Percentiles rank a stretch among this genome's conserved stretches.
phyloP scores from a whole-genome alignment of 331 rosid species.

The Quercus phellos region DNA sequence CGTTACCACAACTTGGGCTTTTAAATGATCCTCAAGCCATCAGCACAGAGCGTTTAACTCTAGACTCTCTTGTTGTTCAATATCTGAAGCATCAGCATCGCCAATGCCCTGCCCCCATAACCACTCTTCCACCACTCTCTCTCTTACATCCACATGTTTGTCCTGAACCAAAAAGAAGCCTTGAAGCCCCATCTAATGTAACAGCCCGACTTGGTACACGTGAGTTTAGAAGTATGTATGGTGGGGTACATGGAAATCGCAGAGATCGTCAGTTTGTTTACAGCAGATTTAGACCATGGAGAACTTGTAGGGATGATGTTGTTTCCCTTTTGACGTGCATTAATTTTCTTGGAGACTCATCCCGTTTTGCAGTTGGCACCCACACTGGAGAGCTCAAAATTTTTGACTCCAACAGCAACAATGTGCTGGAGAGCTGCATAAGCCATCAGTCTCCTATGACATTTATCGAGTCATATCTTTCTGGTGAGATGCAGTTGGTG shows the following conservation, averaged over 20 bases:
- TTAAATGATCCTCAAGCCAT: slow-evolving; percentile 60
- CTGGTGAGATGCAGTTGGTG: slow-evolving; percentile 68
- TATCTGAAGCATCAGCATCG: slow-evolving; percentile 99
- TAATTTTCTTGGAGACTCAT: slow-evolving; percentile 79
- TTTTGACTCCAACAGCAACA: slow-evolving; percentile 71
- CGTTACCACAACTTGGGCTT: slow-evolving; percentile 50
- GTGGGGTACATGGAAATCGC: slow-evolving; percentile 93
- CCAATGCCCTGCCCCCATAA: slow-evolving; percentile 96
- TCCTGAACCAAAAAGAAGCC: slow-evolving; percentile 91
- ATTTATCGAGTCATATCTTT: slow-evolving; percentile 62
- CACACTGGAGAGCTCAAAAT: slow-evolving; percentile 85
- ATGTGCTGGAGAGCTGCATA: slow-evolving; percentile 67
- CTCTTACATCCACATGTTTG: slow-evolving; percentile 88
- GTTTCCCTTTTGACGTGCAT: slow-evolving; percentile 85
- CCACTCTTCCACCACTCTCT: slow-evolving; percentile 96
- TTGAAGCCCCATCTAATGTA: slow-evolving; percentile 89
- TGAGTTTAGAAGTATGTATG: slow-evolving; percentile 66
- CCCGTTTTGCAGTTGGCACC: slow-evolving; percentile 87
- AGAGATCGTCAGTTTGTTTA: slow-evolving; percentile 92
- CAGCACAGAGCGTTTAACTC: slow-evolving; percentile 71
- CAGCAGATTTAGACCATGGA: slow-evolving; percentile 96
- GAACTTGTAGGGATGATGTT: slow-evolving; percentile 85
- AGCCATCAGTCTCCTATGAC: slow-evolving; percentile 91
- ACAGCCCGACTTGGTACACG: slow-evolving; percentile 90
- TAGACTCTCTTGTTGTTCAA: slow-evolving; percentile 87